Conservation (phyloP, 73 alveolate genomes). For the Paramecium primaurelia region DNA sequence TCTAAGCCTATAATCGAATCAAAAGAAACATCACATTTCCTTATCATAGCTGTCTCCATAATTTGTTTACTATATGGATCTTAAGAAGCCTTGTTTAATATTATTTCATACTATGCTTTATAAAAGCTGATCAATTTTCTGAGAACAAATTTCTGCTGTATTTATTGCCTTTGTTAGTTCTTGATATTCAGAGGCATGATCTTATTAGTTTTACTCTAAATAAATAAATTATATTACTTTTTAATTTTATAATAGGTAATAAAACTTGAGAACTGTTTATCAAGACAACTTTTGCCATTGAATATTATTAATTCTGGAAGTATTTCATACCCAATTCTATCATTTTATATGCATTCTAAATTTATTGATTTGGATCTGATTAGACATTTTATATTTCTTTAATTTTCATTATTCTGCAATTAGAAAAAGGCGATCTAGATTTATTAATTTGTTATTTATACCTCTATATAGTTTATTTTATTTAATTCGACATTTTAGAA, state of each 20-base stretch:
- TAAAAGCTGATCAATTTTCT: not conserved
- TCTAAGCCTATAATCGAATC: constrained; percentile 97
- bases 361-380: not conserved
- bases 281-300: constrained; percentile 26
- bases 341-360: not conserved
- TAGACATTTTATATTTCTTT: not conserved
- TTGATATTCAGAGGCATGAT: not conserved
- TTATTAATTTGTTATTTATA: not conserved
- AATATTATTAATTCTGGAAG: not conserved
- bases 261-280: not conserved
- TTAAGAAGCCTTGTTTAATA: not conserved
- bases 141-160: not conserved
- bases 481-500: not conserved
- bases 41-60: constrained; percentile 5
- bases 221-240: not conserved
- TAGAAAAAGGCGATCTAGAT: not conserved
- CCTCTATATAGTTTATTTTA: not conserved
- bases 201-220: not conserved
- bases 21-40: constrained; percentile 82
- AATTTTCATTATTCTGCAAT: not conserved
- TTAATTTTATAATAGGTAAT: not conserved
- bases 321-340: not conserved
- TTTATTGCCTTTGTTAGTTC: not conserved
- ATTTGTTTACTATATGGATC: not conserved
- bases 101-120: not conserved